A percentile compares a stretch with the other conserved stretches of the same genome.
Conservation (phyloP, 805 yeast genomes). For the Candida golubevii region DNA sequence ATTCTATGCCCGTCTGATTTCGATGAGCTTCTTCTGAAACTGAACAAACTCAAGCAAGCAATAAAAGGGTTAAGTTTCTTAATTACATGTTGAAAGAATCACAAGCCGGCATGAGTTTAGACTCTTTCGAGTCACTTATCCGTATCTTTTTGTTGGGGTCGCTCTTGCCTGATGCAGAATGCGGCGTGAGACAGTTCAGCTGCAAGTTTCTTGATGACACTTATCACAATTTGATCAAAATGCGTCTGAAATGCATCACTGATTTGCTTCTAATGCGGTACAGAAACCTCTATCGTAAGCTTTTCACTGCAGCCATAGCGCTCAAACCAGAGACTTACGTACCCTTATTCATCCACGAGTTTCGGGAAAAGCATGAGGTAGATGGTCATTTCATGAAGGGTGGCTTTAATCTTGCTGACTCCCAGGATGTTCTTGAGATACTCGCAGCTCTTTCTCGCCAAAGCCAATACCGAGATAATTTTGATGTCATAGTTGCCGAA, state of each 20-base stretch:
- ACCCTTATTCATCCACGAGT: slow-evolving; percentile 21
- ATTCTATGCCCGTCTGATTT: slow-evolving; percentile 34
- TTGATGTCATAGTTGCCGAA: slow-evolving; percentile 21
- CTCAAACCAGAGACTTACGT: slow-evolving; percentile 31
- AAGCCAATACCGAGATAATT: slow-evolving; percentile 18
- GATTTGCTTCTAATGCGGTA: slow-evolving; percentile 3
- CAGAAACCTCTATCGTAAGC: slow-evolving; percentile 13
- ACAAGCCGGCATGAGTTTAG: slow-evolving; percentile 23
- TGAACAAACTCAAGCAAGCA: slow-evolving; percentile 30
- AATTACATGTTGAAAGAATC: slow-evolving; percentile 27
- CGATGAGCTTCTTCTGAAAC: slow-evolving; percentile 24
- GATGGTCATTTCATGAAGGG: neutral
- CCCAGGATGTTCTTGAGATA: slow-evolving; percentile 24
- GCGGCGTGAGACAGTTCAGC: slow-evolving; percentile 26
- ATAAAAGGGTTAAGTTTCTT: slow-evolving; percentile 34
- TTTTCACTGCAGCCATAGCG: slow-evolving; percentile 33
- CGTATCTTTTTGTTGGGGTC: slow-evolving; percentile 35
- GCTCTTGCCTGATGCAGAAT: slow-evolving; percentile 19
- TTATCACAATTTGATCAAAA: slow-evolving; percentile 20
- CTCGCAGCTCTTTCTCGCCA: slow-evolving; percentile 29
- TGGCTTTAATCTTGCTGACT: slow-evolving; percentile 3
- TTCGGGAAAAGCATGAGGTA: slow-evolving; percentile 12
- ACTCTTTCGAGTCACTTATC: slow-evolving; percentile 33
- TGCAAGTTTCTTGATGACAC: slow-evolving; percentile 29
- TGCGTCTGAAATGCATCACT: slow-evolving; percentile 10